Conservation (phyloP, 179 eudicot species). For the Corrigiola litoralis region DNA sequence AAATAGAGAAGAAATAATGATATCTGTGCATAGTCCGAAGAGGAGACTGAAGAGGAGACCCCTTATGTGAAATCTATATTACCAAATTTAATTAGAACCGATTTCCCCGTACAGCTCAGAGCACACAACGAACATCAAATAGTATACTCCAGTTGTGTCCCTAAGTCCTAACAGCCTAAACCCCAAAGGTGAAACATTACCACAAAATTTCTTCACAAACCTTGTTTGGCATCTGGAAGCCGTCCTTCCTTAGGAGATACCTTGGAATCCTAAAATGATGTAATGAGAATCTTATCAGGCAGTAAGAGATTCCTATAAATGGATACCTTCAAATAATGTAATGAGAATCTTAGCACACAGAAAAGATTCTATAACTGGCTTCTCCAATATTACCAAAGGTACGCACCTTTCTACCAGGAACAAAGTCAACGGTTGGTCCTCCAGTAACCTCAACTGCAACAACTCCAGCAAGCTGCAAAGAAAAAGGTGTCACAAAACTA, state of each 20-base stretch:
- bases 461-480: constrained; percentile 89
- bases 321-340: neutral
- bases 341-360: constrained; percentile 6
- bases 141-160: neutral
- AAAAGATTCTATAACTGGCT: neutral
- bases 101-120: constrained; percentile 6
- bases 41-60: neutral
- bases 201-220: constrained; percentile 24
- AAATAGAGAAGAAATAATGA: neutral
- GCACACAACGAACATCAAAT: neutral
- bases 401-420: constrained; percentile 87
- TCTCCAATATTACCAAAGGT: neutral
- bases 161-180: neutral
- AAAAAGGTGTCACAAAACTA: neutral
- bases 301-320: neutral
- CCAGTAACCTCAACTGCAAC: constrained; percentile 99
- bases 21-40: neutral
- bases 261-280: constrained; percentile 62
- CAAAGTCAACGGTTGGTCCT: constrained; percentile 78
- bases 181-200: neutral
- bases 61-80: neutral
- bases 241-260: constrained; percentile 86
- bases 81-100: neutral
- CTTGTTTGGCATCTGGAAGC: constrained; percentile 92
- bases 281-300: constrained; percentile 1